Evolutionary conservation across 768 basidiomycete genomes (phyloP), one percentile per base, ranked within the genome.

Genomic region (Tulasnella sp.): DNA sequence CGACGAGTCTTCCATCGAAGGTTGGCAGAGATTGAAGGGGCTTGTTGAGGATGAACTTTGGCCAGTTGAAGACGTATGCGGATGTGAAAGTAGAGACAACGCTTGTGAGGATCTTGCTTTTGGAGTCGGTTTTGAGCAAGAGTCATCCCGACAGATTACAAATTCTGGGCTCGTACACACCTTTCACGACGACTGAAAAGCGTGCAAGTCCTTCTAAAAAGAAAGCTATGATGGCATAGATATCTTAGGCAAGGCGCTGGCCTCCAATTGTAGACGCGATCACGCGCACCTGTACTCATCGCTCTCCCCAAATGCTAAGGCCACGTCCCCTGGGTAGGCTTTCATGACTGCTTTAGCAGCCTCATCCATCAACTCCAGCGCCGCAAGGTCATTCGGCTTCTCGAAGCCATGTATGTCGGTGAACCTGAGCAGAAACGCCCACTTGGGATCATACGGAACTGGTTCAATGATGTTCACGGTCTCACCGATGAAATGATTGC

Each of bases 231-330:
- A 11, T 41, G 19, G 22, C n/a, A 24, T 46, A 48, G 34, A 49
- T 45, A 19, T 42, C n/a, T 29, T n/a, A n/a, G n/a, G n/a, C n/a
- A n/a, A n/a, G n/a, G n/a, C 34, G 34, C 34, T 38, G 34, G 7
- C 34, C 15, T 22, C 1, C 22, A 56, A 21, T 25, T 12, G 42
- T 38, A 15, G 15, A 38, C 15, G 34, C 5, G 11, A 42, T 4
- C 10, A 31, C 22, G 49, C 22, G 66, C 75, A 86, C 93, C 92
- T 96, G 71, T 82, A 98, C 71, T 99, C 96, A 69, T 99, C 96
- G 19, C 92, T 96, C 73, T 99, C 89, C 1, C 96, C 96, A 68
- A 93, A 98, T 0, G 78, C 96, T 19, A 96, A 76, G 11, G 89
- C 74, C 59, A 96, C 80, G 68, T 96, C 93, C 15, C 34, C 34